Conservation (phyloP, 2,329 filamentous ascomycete species). For the Ceratocystis eucalypticola region DNA sequence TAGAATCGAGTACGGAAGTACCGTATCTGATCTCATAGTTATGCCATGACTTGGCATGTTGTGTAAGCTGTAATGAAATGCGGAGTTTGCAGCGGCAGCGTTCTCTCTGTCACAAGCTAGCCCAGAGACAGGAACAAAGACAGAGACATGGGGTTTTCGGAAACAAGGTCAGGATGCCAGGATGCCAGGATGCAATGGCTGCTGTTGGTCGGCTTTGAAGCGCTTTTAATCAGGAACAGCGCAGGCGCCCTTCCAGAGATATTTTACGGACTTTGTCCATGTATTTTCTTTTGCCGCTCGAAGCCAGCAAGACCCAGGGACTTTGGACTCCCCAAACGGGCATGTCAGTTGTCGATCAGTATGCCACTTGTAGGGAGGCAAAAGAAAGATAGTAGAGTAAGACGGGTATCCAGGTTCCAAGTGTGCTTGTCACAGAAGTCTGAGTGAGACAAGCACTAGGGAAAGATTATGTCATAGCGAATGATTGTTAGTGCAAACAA, state of each 20-base stretch:
- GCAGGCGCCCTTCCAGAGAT: not conserved
- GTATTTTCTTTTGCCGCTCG: not conserved
- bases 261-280: not conserved
- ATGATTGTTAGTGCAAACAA: too few relatives aligned
- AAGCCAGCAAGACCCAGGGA: not conserved
- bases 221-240: not conserved
- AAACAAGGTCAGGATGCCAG: too few relatives aligned
- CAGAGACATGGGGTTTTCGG: too few relatives aligned
- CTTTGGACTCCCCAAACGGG: not conserved
- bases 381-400: not conserved
- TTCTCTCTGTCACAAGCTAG: not conserved
- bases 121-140: too few relatives aligned
- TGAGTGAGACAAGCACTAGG: not conserved
- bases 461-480: not conserved
- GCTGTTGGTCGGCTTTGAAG: not conserved
- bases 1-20: too few relatives aligned
- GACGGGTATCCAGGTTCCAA: not conserved
- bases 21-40: too few relatives aligned
- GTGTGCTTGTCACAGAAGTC: not conserved
- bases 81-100: not conserved
- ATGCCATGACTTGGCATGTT: too few relatives aligned
- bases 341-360: not conserved
- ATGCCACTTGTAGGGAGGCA: not conserved
- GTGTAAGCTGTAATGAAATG: too few relatives aligned
- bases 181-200: not conserved